Evolutionary conservation across 345 rosid species (phyloP), one percentile per base, ranked within the genome.

Genomic region (Heritiera fomes): DNA sequence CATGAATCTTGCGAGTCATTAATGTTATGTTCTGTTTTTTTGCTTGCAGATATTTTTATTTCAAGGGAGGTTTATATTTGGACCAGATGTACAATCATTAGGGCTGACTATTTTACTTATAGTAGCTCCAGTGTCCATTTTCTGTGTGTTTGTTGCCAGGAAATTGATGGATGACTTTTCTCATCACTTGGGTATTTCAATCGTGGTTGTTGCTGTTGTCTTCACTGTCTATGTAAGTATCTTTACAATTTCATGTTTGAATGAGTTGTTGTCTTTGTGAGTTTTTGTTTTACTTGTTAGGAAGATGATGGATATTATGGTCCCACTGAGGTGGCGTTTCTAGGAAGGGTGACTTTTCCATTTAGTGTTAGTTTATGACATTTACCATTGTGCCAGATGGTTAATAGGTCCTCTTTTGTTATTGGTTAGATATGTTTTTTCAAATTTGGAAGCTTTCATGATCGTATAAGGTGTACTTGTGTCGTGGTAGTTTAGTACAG

Each of bases 31-130:
- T 60, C 17, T 70, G 0, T 50, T 70, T 61, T 20, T 3, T 8
- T 6, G 62, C 59, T 58, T 89, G 81, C 97, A 96, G 99, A 87
- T 90, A 88, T 96, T 96, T 87, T 89, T 92, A 76, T 93, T 92
- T 82, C 85, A 82, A 6, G 99, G 99, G 75, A 92, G 99, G 80
- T 89, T 94, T 88, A 87, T 96, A 81, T 96, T 92, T 87, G 99
- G 99, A 80, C 99, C 99, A 28, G 99, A 96, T 86, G 98, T 94
- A 69, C 88, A 97, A 88, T 96, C 99, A 10, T 73, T 96, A 77
- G 89, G 90, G 75, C 82, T 94, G 59, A 96, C 98, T 56, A 82
- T 96, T 78, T 88, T 90, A 73, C 97, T 96, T 71, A 91, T 96
- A 67, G 97, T 91, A 70, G 91, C 87, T 77, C 99, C 99, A 23